A percentile compares a stretch with the other conserved stretches of the same genome.
These are phyloP conservation scores for Yarrowia sp. DNA, from an alignment of 805 yeast genomes.

Conservation along the genomic window DNA sequence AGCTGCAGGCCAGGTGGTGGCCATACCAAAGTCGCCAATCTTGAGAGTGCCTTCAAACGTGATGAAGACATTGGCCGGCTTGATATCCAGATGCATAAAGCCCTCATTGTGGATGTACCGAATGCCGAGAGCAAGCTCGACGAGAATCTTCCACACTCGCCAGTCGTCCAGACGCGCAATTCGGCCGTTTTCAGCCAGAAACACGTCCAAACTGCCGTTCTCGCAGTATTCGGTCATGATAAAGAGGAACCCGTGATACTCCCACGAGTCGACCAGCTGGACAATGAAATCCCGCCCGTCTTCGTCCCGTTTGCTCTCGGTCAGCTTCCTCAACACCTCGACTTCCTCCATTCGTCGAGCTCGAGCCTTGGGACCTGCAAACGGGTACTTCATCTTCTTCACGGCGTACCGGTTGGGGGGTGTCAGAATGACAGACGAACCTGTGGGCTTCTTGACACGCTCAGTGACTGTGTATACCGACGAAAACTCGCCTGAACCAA, in stretches of 20 bases:
- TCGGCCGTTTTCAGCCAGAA: slow-evolving; percentile 77
- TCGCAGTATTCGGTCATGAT: slow-evolving; percentile 96
- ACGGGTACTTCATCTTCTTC: slow-evolving; percentile 77
- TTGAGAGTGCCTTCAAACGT: slow-evolving; percentile 94
- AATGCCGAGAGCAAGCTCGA: slow-evolving; percentile 81
- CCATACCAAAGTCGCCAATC: slow-evolving; percentile 97
- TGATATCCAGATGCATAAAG: slow-evolving; percentile 85
- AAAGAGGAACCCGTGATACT: slow-evolving; percentile 70
- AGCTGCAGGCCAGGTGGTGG: slow-evolving; percentile 73
- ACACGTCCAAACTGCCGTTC: slow-evolving; percentile 86
- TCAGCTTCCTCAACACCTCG: slow-evolving; percentile 57
- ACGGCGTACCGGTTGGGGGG: slow-evolving; percentile 70
- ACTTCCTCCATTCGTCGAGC: slow-evolving; percentile 76
- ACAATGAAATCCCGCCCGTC: slow-evolving; percentile 82
- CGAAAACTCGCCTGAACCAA: slow-evolving; percentile 91
- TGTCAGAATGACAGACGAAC: slow-evolving; percentile 31
- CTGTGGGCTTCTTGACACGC: slow-evolving; percentile 53
- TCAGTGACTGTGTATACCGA: slow-evolving; percentile 82
- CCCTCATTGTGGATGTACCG: slow-evolving; percentile 77
- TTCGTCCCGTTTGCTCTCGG: slow-evolving; percentile 47
- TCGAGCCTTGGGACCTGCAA: slow-evolving; percentile 65
- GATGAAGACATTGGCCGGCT: slow-evolving; percentile 93
- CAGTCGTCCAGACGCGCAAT: slow-evolving; percentile 88
- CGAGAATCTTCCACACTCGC: slow-evolving; percentile 95
- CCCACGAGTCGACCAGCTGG: slow-evolving; percentile 86